phyloP scores from a whole-genome alignment of 2,329 filamentous ascomycete species.

The Fusarium sp. region DNA sequence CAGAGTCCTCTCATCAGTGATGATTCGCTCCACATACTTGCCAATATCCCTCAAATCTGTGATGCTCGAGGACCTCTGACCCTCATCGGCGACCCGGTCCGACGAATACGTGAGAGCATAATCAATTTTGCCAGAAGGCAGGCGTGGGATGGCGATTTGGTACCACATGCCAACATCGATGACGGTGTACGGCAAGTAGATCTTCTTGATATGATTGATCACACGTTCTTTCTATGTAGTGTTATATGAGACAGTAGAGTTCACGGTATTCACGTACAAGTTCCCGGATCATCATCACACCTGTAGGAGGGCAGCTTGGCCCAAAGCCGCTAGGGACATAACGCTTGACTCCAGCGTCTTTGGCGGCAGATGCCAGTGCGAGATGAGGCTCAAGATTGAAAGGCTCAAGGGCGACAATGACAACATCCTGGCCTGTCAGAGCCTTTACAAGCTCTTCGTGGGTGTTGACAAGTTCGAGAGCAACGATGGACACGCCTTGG shows the following conservation, averaged over 20 bases:
- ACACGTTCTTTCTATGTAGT: constrained; percentile 59
- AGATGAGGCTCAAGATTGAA: constrained; percentile 5
- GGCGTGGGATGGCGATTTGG: constrained; percentile 52
- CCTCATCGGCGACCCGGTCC: constrained; percentile 57
- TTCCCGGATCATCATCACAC: constrained; percentile 24
- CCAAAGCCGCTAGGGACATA: constrained; percentile 27
- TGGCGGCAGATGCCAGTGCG: constrained; percentile 22
- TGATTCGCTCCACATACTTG: constrained; percentile 61
- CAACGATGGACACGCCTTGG: constrained; percentile 19
- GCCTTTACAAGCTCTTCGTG: constrained; percentile 20
- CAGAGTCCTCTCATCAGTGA: constrained; percentile 63
- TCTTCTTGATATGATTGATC: constrained; percentile 59
- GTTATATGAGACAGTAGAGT: neutral
- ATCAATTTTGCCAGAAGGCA: constrained; percentile 46
- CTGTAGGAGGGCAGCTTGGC: constrained; percentile 13
- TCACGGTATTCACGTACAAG: neutral
- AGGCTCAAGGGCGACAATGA: constrained; percentile 13
- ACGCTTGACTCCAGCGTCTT: constrained; percentile 30
- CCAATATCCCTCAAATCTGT: constrained; percentile 67
- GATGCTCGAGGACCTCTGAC: constrained; percentile 55
- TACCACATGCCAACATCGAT: constrained; percentile 72
- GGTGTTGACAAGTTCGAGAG: constrained; percentile 11
- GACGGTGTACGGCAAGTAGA: constrained; percentile 65
- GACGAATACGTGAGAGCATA: constrained; percentile 49
- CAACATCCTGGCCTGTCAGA: constrained; percentile 25